phyloP scores from a whole-genome alignment of 805 yeast species.

The Metschnikowia bowlesiae region DNA sequence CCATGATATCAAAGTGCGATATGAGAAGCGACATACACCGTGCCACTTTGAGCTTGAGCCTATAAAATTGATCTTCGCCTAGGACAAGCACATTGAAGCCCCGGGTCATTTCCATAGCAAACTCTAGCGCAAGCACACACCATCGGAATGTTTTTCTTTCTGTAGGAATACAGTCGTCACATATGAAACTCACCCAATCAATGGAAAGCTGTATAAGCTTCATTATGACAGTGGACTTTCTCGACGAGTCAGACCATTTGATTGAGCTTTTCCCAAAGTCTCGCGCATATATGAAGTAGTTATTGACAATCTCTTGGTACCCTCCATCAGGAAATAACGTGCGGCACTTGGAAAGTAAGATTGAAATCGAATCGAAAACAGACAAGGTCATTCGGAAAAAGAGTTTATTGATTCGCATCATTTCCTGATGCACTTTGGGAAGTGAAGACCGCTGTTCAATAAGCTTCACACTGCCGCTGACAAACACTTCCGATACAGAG shows the following conservation, averaged over 20 bases:
- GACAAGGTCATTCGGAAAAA: constrained; percentile 65
- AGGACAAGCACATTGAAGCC: constrained; percentile 85
- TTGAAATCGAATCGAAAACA: constrained; percentile 57
- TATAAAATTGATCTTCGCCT: constrained; percentile 68
- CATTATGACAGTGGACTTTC: constrained; percentile 65
- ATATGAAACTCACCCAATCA: constrained; percentile 89
- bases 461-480: constrained; percentile 32
- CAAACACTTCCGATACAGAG: constrained; percentile 46
- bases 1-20: constrained; percentile 97
- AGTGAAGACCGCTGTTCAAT: constrained; percentile 68
- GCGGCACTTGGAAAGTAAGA: constrained; percentile 50
- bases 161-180: constrained; percentile 92
- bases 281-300: constrained; percentile 69
- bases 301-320: constrained; percentile 73
- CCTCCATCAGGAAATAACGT: constrained; percentile 47
- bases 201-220: constrained; percentile 71
- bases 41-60: constrained; percentile 77
- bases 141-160: constrained; percentile 89
- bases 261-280: constrained; percentile 77
- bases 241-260: constrained; percentile 55
- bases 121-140: constrained; percentile 94
- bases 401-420: constrained; percentile 58
- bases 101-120: constrained; percentile 89
- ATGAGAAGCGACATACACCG: constrained; percentile 90
- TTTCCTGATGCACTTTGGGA: constrained; percentile 66